phyloP scores from a whole-genome alignment of 306 rosid species.

The Ormosia emarginata region DNA sequence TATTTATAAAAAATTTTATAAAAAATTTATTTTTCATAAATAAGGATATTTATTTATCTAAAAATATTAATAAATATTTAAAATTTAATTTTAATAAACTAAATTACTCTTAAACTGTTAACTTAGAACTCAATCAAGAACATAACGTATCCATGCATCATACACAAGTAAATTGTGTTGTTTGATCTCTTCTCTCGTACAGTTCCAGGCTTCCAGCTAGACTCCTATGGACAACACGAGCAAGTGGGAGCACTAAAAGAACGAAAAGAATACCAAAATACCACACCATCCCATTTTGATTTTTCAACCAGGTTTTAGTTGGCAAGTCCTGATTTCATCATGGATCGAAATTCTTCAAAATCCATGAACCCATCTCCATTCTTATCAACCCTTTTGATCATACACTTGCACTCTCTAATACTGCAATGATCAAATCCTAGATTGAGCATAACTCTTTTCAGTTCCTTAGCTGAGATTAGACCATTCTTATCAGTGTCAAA shows the following conservation, averaged over 20 bases:
- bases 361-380: slow-evolving; percentile 72
- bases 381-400: slow-evolving; percentile 64
- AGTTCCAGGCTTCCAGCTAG: background rate
- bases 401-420: slow-evolving; percentile 48
- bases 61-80: too few relatives aligned
- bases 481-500: slow-evolving; percentile 63
- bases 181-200: background rate
- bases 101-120: too few relatives aligned
- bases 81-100: too few relatives aligned
- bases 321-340: slow-evolving; percentile 46
- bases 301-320: background rate
- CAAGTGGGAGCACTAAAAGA: background rate
- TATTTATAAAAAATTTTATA: too few relatives aligned
- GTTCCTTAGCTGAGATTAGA: slow-evolving; percentile 55
- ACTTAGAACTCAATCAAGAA: too few relatives aligned
- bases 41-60: too few relatives aligned
- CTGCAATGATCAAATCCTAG: slow-evolving; percentile 57
- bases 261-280: background rate
- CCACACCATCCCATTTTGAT: background rate
- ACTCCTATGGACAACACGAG: background rate
- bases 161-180: background rate
- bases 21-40: too few relatives aligned
- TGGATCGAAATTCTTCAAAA: slow-evolving; percentile 63
- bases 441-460: slow-evolving; percentile 45
- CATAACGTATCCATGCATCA: too few relatives aligned